Evolutionary conservation across 306 rosid species (phyloP).

Genomic region (Vigna mungo): DNA sequence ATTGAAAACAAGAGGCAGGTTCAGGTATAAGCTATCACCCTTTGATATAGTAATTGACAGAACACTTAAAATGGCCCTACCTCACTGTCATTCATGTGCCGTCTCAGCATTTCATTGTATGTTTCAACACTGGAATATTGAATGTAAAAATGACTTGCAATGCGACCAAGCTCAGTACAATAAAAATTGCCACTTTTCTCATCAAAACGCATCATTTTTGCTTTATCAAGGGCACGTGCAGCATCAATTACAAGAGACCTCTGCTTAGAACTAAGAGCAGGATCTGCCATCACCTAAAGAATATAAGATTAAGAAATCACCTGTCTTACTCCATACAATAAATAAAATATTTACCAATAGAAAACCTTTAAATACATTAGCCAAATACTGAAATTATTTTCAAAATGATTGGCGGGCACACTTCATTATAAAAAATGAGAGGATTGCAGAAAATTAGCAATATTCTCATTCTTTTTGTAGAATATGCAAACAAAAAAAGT

Average conservation of each 20-base stretch:
- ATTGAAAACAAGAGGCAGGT: background rate
- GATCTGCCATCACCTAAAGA: constrained; percentile 89
- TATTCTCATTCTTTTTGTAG: constrained; percentile 5
- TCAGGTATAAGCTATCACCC: background rate
- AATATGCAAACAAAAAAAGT: constrained; percentile 2
- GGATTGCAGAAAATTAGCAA: constrained; percentile 44
- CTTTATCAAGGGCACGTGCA: constrained; percentile 96
- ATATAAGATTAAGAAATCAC: constrained; percentile 45
- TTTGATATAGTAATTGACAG: constrained; percentile 11
- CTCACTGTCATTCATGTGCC: constrained; percentile 96
- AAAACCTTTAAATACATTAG: constrained; percentile 16
- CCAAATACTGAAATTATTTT: background rate
- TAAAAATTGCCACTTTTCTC: constrained; percentile 98
- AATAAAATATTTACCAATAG: background rate
- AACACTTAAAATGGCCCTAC: constrained; percentile 47
- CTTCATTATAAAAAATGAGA: background rate
- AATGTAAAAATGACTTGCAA: constrained; percentile 98
- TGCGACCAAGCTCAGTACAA: constrained; percentile 99
- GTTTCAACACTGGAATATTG: constrained; percentile 97
- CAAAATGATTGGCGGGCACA: constrained; percentile 22
- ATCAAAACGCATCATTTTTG: constrained; percentile 99
- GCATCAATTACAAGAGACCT: constrained; percentile 89
- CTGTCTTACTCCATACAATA: constrained; percentile 9
- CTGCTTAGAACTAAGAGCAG: constrained; percentile 83
- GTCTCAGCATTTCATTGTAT: constrained; percentile 91